These are phyloP conservation scores for Leccinum subgranulosum DNA, from an alignment of 768 basidiomycete species.

Conservation along the genomic window DNA sequence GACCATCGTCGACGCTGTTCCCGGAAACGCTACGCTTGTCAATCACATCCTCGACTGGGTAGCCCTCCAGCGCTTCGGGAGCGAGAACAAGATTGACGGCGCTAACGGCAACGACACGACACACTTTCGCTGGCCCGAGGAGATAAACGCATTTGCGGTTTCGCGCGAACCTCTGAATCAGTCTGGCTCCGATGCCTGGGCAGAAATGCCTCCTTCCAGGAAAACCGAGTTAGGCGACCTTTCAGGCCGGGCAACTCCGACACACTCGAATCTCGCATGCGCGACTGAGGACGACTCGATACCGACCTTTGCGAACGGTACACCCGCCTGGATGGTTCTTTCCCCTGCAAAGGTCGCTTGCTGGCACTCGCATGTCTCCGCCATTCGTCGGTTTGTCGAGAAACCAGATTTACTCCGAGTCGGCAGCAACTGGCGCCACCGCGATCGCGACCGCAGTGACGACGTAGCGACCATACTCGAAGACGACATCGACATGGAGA, in stretches of 20 bases:
- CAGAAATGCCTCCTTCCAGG: not conserved
- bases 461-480: constrained; percentile 60
- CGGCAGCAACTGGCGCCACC: not conserved
- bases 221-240: not conserved
- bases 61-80: constrained; percentile 3
- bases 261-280: constrained; percentile 36
- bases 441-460: constrained; percentile 10
- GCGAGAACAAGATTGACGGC: no score
- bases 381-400: constrained; percentile 43
- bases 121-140: constrained; percentile 39
- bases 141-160: constrained; percentile 29
- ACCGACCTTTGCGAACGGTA: constrained; percentile 30
- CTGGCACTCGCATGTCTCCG: constrained; percentile 65
- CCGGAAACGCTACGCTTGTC: constrained; percentile 39
- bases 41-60: constrained; percentile 44
- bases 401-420: constrained; percentile 25
- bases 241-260: not conserved
- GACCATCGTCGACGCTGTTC: constrained; percentile 51
- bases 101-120: not conserved
- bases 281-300: constrained; percentile 41
- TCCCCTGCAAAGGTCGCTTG: constrained; percentile 63
- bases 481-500: constrained; percentile 80
- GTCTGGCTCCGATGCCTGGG: constrained; percentile 26
- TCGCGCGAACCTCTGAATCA: constrained; percentile 3
- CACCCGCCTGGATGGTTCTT: constrained; percentile 50